Base-by-base conservation (phyloP, 192 early-diverging fungal genomes). In the Umbelopsis ramanniana region DNA sequence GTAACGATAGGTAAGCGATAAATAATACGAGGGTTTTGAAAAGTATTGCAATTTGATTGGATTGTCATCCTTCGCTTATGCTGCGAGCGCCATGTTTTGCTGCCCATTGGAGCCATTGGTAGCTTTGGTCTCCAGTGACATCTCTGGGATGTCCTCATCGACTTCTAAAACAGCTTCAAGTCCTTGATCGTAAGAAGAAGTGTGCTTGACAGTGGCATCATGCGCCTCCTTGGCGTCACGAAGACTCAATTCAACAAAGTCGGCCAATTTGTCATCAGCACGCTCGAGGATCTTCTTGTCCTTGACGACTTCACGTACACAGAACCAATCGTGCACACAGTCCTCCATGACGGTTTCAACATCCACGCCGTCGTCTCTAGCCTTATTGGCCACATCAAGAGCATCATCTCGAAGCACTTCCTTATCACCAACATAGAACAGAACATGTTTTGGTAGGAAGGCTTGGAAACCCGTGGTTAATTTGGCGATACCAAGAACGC, bases 291-390 rank as follows among this genome's bases (percentile, higher is more conserved):
- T 72, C 17, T 45, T 66, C 52, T 77, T 71, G 55, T 81, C 79
- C 66, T 74, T 74, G 12, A 81, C 75, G 2, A 77, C 75, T 69
- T 81, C 79, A 66, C 79, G 60, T 10, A 81, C 75, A 72, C 75
- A 77, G 55, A 81, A 81, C 79, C 79, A 81, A 68, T 81, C 79
- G 40, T 81, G 79, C 23, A 81, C 75, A 21, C 68, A 69, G 24
- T 76, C 75, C 19, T 81, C 79, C 6, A 72, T 63, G 6, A 81
- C 57, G 7, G 72, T 74, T 15, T 74, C 50, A 43, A 76, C 76
- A 35, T 71, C 35, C 19, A 81, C 71, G n/a, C 79, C 79, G 46
- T 81, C 75, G 6, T 66, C 26, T 14, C 77, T 63, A 33, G 72
- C 67, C 46, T 81, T 81, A 24, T 53, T 40, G 12, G 75, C 79